Conservation (phyloP, 2,329 filamentous ascomycete genomes). For the Grosmannia clavigera region DNA sequence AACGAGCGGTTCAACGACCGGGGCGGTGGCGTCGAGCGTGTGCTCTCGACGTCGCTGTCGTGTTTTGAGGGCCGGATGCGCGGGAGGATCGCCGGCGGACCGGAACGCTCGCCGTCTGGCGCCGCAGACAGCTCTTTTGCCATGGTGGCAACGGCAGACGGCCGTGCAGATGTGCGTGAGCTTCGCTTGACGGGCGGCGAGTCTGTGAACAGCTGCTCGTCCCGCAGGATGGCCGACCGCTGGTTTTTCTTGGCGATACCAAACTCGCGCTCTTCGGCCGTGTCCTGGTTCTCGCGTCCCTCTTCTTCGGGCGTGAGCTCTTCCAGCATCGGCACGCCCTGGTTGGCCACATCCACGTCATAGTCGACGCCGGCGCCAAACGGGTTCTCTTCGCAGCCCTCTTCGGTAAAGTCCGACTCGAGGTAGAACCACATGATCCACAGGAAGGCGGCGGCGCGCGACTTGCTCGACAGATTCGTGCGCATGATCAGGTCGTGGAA, state of each 20-base stretch:
- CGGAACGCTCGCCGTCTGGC: slow-evolving; percentile 36
- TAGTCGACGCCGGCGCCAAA: slow-evolving; percentile 67
- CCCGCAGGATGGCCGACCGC: slow-evolving; percentile 60
- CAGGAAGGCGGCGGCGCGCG: slow-evolving; percentile 76
- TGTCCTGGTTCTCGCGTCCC: slow-evolving; percentile 61
- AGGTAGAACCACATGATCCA: slow-evolving; percentile 99
- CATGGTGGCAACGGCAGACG: slow-evolving; percentile 9
- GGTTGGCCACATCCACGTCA: slow-evolving; percentile 49
- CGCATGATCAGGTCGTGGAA: slow-evolving; percentile 98
- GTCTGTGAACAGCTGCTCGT: slow-evolving; percentile 54
- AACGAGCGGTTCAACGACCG: slow-evolving; percentile 23
- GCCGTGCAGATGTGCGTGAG: slow-evolving; percentile 21
- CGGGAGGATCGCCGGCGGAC: slow-evolving; percentile 40
- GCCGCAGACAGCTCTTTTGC: slow-evolving; percentile 15
- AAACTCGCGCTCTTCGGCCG: slow-evolving; percentile 55
- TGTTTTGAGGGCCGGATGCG: slow-evolving; percentile 52
- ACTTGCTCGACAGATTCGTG: slow-evolving; percentile 66
- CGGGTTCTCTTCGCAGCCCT: slow-evolving; percentile 80
- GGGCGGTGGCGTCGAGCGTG: slow-evolving; percentile 39
- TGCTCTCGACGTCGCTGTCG: slow-evolving; percentile 41
- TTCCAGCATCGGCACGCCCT: slow-evolving; percentile 56
- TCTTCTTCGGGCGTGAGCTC: slow-evolving; percentile 54
- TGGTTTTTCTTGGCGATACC: slow-evolving; percentile 63
- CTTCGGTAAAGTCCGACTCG: slow-evolving; percentile 84
- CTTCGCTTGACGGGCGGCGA: slow-evolving; percentile 47